Base-by-base conservation (phyloP, 129 eudicot species). In the Flaveria brownii region DNA sequence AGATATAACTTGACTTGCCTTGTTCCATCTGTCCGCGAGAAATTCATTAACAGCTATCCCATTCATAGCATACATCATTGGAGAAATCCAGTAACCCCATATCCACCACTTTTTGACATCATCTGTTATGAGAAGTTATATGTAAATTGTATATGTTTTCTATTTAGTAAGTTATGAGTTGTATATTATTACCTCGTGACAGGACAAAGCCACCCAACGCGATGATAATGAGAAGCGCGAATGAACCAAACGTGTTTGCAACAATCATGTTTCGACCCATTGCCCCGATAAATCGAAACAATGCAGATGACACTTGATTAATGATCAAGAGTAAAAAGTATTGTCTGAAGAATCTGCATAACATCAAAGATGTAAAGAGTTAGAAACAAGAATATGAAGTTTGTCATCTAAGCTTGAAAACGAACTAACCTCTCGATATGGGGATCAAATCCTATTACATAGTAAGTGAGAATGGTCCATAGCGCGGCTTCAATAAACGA, bases 361-460 rank as follows among this genome's bases (percentile, higher is more conserved):
- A 64, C 49, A 13, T 28, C 42, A 36, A 16, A 54, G 60, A 59
- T 41, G 17, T 69, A 47, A 16, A 57, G n/a, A 14, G 36, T 17
- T 47, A 54, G 25, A 39, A 71, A 9, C 57, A 33, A 41, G 9
- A 62, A 61, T 36, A 51, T 5, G 12, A 66, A 76, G 30, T 6
- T 33, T 76, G 80, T 2, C 63, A 76, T 18, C 42, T 33, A 50
- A 25, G 33, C 23, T 64, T 20, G 42, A 52, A 76, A 65, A 64
- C 39, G 3, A 14, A 22, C 3, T 46, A 73, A 90, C 98, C 98
- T 88, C 72, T 61, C 72, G 56, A 86, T 78, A 71, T 80, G 78
- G 17, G 98, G 98, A 76, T 93, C 98, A 74, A 71, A 88, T 77
- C 98, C 98, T 30, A 85, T 79, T 1, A 82, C 95, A 56, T 90